phyloP scores from a whole-genome alignment of 2,329 filamentous ascomycete genomes.

The Trichoderma semiorbis region DNA sequence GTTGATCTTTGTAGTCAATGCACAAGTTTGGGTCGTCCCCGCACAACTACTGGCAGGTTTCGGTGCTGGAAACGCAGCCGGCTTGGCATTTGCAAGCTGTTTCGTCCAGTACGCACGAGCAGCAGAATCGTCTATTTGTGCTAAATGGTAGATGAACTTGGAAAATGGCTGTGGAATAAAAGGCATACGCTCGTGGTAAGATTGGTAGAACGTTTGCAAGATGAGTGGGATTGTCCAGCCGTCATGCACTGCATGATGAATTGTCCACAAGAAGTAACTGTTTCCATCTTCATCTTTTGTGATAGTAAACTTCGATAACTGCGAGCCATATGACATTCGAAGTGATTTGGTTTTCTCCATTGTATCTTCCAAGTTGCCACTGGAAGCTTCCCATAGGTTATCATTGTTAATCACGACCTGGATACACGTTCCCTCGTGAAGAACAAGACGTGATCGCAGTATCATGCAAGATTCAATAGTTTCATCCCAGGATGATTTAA shows the following conservation, averaged over 20 bases:
- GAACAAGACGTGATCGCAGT: slow-evolving; percentile 15
- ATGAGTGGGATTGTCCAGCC: neutral
- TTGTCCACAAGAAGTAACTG: neutral
- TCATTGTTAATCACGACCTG: slow-evolving; percentile 15
- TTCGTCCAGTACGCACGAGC: slow-evolving; percentile 4
- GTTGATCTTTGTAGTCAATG: neutral
- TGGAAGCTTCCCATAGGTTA: neutral
- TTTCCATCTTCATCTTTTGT: neutral
- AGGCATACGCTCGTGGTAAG: neutral
- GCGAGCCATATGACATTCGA: neutral
- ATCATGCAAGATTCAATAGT: neutral
- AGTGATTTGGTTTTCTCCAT: neutral
- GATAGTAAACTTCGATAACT: neutral
- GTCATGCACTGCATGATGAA: slow-evolving; percentile 8
- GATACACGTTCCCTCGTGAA: neutral
- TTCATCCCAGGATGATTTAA: slow-evolving; percentile 18
- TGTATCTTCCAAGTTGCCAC: neutral
- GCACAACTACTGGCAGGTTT: neutral
- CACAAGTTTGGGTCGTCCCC: neutral
- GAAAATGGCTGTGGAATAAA: neutral
- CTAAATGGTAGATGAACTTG: neutral
- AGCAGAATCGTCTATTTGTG: neutral
- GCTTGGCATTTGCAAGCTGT: neutral
- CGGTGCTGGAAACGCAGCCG: neutral
- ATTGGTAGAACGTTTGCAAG: neutral